These are phyloP conservation scores for Scedosporium aurantiacum DNA, from an alignment of 2,329 filamentous ascomycete species.

Conservation along the genomic window DNA sequence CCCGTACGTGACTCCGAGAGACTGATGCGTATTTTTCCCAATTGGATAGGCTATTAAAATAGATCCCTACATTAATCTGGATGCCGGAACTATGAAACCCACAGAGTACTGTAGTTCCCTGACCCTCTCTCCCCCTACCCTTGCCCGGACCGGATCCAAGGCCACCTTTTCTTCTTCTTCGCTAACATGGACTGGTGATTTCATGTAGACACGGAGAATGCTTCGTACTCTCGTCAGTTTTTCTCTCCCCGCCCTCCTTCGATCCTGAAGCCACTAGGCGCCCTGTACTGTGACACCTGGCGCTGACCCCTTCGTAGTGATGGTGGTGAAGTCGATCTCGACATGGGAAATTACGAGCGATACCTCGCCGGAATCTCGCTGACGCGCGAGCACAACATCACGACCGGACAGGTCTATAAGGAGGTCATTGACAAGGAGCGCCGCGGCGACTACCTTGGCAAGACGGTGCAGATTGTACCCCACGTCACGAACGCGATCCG, in stretches of 20 bases:
- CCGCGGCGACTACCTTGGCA: constrained; percentile 68
- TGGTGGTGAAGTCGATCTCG: constrained; percentile 52
- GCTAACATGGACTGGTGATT: background rate
- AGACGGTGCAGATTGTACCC: constrained; percentile 83
- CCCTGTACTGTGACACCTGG: background rate
- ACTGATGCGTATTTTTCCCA: constrained; percentile 29
- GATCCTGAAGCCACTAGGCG: background rate
- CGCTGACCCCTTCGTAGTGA: constrained; percentile 20
- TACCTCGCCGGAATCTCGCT: constrained; percentile 61
- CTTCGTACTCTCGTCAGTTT: constrained; percentile 44
- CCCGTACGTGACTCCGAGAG: background rate
- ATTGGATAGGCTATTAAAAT: constrained; percentile 29
- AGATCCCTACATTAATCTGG: constrained; percentile 36
- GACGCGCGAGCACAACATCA: constrained; percentile 86
- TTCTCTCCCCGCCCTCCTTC: background rate
- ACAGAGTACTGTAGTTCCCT: constrained; percentile 18
- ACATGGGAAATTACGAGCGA: constrained; percentile 47
- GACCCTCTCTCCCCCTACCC: background rate
- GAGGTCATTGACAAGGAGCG: constrained; percentile 68
- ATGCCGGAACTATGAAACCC: constrained; percentile 24
- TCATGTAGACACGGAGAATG: constrained; percentile 68
- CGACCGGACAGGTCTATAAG: constrained; percentile 91
- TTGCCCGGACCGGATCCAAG: background rate
- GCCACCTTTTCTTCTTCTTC: background rate
- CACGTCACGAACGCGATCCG: constrained; percentile 88